Base-by-base conservation (phyloP, 306 rosid genomes). In the Amphicarpaea edgeworthii region DNA sequence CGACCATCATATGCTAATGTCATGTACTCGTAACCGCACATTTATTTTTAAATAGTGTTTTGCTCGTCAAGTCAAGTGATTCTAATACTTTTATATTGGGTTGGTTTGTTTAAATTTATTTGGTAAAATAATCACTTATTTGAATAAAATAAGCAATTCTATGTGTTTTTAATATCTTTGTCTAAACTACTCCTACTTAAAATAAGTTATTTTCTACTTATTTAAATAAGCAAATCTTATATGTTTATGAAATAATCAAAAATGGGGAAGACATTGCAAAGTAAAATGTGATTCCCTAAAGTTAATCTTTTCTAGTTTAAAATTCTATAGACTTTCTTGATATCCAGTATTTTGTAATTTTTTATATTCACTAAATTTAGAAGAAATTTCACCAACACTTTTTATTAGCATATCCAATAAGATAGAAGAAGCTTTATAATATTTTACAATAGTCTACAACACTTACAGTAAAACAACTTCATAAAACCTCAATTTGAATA, bases 1-100 rank as follows among this genome's bases (percentile, higher is more conserved):
- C 75, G 43, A 54, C 20, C 64, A 21, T 42, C 40, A 14, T 66
- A 38, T 38, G 76, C 26, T 23, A 20, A 8, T 54, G 76, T 42
- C 40, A 20, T 14, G 1, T 14, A 54, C 38, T 54, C 40, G 1
- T 8, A 1, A 15, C 76, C 66, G 54, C 76, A 71, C 65, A 37
- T 2, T 19, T 38, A 19, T 20, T 21, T 40, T 34, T 9, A 0
- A 49, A 34, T 15, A 0, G 15, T 6, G 40, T 9, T 68, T 7
- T 45, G 21, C 26, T 45, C 60, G 6, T 46, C 73, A n/a, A 46
- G 51, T 14, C 11, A 49, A 49, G 23, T 3, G 11, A 8, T 46
- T 46, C 51, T 15, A 15, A 14, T 4, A 46, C 51, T 46, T 46
- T 15, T 45, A 45, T 45, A n/a, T n/a, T n/a, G n/a, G n/a, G n/a